A percentile compares a stretch with the other conserved stretches of the same genome.
These are phyloP conservation scores for Ustilago loliicola DNA, from an alignment of 1,284 basidiomycete species.

Conservation along the genomic window DNA sequence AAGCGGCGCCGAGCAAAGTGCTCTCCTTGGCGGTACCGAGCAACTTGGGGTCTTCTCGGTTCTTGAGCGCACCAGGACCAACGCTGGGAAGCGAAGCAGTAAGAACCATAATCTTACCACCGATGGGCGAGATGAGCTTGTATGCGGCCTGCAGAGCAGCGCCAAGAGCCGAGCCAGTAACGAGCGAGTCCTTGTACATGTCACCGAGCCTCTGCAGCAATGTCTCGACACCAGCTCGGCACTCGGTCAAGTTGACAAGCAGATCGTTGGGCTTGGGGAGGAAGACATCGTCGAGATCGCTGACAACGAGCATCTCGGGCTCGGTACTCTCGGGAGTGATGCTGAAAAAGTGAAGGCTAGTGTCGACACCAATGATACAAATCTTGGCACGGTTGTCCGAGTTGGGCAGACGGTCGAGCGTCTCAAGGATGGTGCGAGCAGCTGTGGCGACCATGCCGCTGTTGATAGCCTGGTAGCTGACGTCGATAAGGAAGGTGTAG, in stretches of 20 bases:
- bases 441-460: conserved; percentile 96
- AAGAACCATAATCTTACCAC: conserved; percentile 94
- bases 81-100: conserved; percentile 87
- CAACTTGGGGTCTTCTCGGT: conserved; percentile 94
- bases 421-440: conserved; percentile 93
- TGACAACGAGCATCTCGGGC: conserved; percentile 94
- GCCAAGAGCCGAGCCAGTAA: conserved; percentile 93
- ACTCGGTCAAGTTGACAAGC: conserved; percentile 91
- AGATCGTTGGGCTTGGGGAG: conserved; percentile 95
- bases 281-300: conserved; percentile 96
- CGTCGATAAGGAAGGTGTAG: conserved; percentile 97
- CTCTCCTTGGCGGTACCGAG: conserved; percentile 90
- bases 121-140: conserved; percentile 92
- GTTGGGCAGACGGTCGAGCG: conserved; percentile 93
- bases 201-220: conserved; percentile 87
- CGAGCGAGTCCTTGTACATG: conserved; percentile 95
- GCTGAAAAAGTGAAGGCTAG: conserved; percentile 96
- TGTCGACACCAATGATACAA: conserved; percentile 91
- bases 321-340: conserved; percentile 83
- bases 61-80: conserved; percentile 92
- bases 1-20: conserved; percentile 73
- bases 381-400: conserved; percentile 93
- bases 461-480: conserved; percentile 85
- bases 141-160: conserved; percentile 95
- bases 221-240: conserved; percentile 83